These are phyloP conservation scores for Stachybotrys chartarum DNA, from an alignment of 2,329 filamentous ascomycete genomes.

Conservation along the genomic window DNA sequence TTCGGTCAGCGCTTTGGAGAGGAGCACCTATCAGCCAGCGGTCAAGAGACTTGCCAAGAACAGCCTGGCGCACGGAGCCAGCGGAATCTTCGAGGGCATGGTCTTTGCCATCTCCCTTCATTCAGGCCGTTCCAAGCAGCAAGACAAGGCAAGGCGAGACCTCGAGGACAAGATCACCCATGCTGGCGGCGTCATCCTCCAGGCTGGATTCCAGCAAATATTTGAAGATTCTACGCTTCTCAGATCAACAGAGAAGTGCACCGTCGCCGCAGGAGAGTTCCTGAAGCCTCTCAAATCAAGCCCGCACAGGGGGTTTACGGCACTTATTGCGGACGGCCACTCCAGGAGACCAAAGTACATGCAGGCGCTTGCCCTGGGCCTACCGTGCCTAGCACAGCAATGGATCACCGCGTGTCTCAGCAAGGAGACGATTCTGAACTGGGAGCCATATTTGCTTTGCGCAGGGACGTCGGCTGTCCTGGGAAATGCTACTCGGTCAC, in stretches of 20 bases:
- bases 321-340: slow-evolving; percentile 78
- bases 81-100: slow-evolving; percentile 67
- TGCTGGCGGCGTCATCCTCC: slow-evolving; percentile 66
- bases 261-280: slow-evolving; percentile 18
- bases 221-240: slow-evolving; percentile 48
- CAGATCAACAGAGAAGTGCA: slow-evolving; percentile 18
- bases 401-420: slow-evolving; percentile 73
- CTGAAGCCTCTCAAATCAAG: slow-evolving; percentile 49
- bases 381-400: slow-evolving; percentile 76
- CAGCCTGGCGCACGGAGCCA: slow-evolving; percentile 16
- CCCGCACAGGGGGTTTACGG: slow-evolving; percentile 63
- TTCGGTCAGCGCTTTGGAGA: slow-evolving; percentile 26
- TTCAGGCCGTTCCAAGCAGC: slow-evolving; percentile 30
- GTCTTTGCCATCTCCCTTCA: slow-evolving; percentile 77
- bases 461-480: slow-evolving; percentile 75
- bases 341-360: slow-evolving; percentile 88
- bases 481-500: slow-evolving; percentile 68
- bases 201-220: slow-evolving; percentile 72
- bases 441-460: slow-evolving; percentile 76
- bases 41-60: slow-evolving; percentile 17
- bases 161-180: slow-evolving; percentile 57
- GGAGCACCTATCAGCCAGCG: slow-evolving; percentile 23
- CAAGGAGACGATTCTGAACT: slow-evolving; percentile 57
- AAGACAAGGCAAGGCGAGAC: slow-evolving; percentile 29
- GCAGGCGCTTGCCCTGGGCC: slow-evolving; percentile 81